Evolutionary conservation across 352 stramenopile genomes (phyloP).

Genomic region (Phytophthora sojae): DNA sequence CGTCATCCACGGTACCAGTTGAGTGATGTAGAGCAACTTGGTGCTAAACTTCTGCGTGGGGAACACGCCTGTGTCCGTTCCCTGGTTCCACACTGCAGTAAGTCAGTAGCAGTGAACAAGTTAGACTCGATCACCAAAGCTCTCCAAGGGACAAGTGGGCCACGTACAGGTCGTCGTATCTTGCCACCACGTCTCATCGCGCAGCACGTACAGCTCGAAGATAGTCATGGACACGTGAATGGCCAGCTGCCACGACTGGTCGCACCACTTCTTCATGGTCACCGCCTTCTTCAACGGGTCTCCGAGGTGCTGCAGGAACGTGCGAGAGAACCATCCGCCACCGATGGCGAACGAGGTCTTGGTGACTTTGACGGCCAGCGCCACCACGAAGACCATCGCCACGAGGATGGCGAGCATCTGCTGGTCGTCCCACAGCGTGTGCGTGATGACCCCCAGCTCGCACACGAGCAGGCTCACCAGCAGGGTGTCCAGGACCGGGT

Average conservation of each 20-base stretch:
- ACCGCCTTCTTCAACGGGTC: conserved; percentile 84
- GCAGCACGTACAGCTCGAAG: conserved; percentile 85
- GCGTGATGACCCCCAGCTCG: conserved; percentile 68
- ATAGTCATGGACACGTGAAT: conserved; percentile 88
- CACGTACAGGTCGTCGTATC: conserved; percentile 78
- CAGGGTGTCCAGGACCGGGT: conserved; percentile 68
- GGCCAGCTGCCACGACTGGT: conserved; percentile 89
- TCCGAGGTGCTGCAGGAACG: conserved; percentile 79
- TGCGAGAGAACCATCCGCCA: conserved; percentile 80
- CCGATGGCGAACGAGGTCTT: conserved; percentile 70
- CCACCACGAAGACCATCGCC: conserved; percentile 68
- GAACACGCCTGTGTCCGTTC: conserved; percentile 74
- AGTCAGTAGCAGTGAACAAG: not conserved
- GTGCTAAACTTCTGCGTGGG: conserved; percentile 83
- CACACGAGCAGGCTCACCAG: conserved; percentile 65
- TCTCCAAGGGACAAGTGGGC: not conserved
- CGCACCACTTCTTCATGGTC: conserved; percentile 90
- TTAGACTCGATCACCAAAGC: not conserved
- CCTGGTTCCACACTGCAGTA: conserved; percentile 81
- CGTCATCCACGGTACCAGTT: conserved; percentile 56
- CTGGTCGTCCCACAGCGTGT: conserved; percentile 72
- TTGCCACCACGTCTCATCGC: conserved; percentile 88
- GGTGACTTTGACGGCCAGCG: conserved; percentile 73
- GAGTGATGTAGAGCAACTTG: conserved; percentile 85
- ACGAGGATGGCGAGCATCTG: conserved; percentile 79